Percentiles rank a stretch among this genome's conserved stretches.
These are phyloP conservation scores for Artemisia annua DNA, from an alignment of 129 eudicot genomes.

Conservation along the genomic window DNA sequence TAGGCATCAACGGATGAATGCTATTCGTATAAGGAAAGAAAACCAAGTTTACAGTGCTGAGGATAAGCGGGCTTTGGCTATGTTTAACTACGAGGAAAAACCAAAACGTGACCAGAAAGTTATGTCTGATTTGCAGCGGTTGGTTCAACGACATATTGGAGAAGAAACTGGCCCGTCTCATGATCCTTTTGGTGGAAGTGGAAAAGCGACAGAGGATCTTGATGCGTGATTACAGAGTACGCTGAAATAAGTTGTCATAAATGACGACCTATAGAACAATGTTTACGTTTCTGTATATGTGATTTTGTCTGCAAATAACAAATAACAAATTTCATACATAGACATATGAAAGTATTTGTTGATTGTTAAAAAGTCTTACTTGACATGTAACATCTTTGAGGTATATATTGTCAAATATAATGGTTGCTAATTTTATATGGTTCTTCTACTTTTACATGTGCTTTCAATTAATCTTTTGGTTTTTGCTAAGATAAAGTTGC, in stretches of 20 bases:
- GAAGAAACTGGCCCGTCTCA: slow-evolving; percentile 86
- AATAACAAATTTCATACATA: too few species aligned
- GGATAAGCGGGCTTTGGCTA: slow-evolving; percentile 92
- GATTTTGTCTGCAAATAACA: too few species aligned
- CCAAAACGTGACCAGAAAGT: slow-evolving; percentile 96
- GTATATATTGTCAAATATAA: too few species aligned
- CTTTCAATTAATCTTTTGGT: too few species aligned
- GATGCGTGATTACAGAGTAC: slow-evolving; percentile 56
- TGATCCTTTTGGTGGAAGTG: slow-evolving; percentile 95
- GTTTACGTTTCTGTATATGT: too few species aligned
- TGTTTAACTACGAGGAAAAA: slow-evolving; percentile 97
- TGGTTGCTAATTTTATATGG: too few species aligned
- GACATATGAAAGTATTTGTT: too few species aligned
- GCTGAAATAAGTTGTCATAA: not conserved
- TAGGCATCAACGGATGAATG: slow-evolving; percentile 99
- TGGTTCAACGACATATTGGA: slow-evolving; percentile 89
- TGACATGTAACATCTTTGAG: too few species aligned
- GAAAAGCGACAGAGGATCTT: slow-evolving; percentile 57
- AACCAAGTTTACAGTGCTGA: slow-evolving; percentile 99
- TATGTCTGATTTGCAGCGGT: slow-evolving; percentile 93
- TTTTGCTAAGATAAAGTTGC: too few species aligned
- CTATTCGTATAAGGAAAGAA: slow-evolving; percentile 97
- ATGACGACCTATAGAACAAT: too few species aligned
- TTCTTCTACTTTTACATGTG: too few species aligned
- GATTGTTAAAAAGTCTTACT: too few species aligned